phyloP scores from a whole-genome alignment of 768 basidiomycete genomes.

The Panaeolus papilionaceus region DNA sequence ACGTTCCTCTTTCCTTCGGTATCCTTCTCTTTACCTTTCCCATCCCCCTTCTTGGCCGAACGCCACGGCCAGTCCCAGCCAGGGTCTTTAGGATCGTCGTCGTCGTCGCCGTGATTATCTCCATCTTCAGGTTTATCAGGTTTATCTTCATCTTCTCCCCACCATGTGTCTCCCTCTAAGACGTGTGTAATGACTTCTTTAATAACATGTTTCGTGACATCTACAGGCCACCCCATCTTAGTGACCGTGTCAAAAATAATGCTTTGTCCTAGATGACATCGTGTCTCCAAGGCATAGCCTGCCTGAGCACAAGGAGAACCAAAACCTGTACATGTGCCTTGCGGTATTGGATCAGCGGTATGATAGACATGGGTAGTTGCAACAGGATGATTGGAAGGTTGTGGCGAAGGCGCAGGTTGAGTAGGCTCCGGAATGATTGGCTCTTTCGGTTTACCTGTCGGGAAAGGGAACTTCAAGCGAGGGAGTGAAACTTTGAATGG shows the following conservation, averaged over 20 bases:
- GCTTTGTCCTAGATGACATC: slow-evolving; percentile 90
- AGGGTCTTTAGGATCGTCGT: slow-evolving; percentile 22
- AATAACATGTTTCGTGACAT: slow-evolving; percentile 80
- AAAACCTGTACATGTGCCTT: slow-evolving; percentile 80
- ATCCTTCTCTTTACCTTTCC: slow-evolving; percentile 32
- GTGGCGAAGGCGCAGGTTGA: slow-evolving; percentile 24
- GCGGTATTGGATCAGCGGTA: slow-evolving; percentile 92
- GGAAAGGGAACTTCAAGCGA: slow-evolving; percentile 46
- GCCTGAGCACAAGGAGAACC: slow-evolving; percentile 79
- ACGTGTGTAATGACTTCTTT: slow-evolving; percentile 69
- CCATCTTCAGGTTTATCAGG: slow-evolving; percentile 20
- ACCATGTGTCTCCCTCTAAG: slow-evolving; percentile 57
- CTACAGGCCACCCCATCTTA: slow-evolving; percentile 81
- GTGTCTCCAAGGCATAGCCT: slow-evolving; percentile 88
- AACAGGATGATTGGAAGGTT: slow-evolving; percentile 35
- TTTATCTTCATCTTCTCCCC: slow-evolving; percentile 42
- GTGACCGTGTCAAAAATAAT: slow-evolving; percentile 89
- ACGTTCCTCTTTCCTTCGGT: slow-evolving; percentile 49
- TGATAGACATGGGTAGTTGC: slow-evolving; percentile 85
- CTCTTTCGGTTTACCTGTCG: slow-evolving; percentile 44
- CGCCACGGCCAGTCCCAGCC: slow-evolving; percentile 13
- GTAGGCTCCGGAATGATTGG: slow-evolving; percentile 23
- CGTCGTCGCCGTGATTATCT: slow-evolving; percentile 37
- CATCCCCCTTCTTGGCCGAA: slow-evolving; percentile 8
- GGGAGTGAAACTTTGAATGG: slow-evolving; percentile 20